Conservation (phyloP, 2,329 filamentous ascomycete genomes). For the Cercospora beticola region DNA sequence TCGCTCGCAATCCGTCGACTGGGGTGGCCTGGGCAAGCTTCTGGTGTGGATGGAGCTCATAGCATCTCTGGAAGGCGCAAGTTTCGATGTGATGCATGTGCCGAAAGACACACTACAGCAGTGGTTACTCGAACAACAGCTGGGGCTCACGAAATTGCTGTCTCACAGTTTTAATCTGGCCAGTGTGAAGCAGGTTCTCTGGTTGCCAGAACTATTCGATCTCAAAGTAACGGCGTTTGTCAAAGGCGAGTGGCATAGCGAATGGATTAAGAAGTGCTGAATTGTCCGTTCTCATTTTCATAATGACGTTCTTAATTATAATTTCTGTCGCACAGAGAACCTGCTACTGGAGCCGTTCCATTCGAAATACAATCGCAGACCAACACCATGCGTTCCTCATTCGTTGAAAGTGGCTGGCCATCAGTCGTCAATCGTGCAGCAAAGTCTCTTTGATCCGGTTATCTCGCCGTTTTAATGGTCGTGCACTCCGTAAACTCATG, state of each 20-base stretch:
- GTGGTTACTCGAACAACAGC: not conserved
- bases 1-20: not conserved
- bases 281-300: not conserved
- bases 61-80: not conserved
- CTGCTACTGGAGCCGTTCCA: not conserved
- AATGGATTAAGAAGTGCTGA: not conserved
- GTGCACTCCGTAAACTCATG: not conserved
- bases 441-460: not conserved
- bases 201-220: not conserved
- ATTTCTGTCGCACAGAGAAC: not conserved
- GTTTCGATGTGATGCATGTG: not conserved
- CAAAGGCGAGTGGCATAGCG: not conserved
- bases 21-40: not conserved
- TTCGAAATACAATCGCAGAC: not conserved
- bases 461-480: not conserved
- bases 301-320: not conserved
- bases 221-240: not conserved
- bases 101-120: not conserved
- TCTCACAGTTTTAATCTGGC: not conserved
- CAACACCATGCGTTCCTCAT: not conserved
- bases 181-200: not conserved
- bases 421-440: not conserved
- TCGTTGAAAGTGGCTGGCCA: not conserved
- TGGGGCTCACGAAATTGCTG: not conserved
- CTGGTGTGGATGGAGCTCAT: not conserved